Evolutionary conservation across 176 grass and related monocot genomes (phyloP).

Genomic region (Avena atlantica): DNA sequence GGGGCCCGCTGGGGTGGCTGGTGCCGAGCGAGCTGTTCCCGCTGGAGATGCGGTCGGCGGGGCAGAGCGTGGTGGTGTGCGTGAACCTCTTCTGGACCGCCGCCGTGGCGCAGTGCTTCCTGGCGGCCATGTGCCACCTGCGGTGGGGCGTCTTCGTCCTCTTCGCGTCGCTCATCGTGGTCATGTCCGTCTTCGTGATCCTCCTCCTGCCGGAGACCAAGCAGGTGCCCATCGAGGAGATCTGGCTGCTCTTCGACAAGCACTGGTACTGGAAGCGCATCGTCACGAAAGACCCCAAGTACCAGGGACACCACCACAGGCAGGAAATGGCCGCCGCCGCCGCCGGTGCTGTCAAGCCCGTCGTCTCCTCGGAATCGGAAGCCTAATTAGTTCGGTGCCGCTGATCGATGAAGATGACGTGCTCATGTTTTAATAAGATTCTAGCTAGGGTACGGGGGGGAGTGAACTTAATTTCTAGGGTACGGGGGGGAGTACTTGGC

Average conservation of each 20-base stretch:
- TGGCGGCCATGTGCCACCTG: constrained; percentile 89
- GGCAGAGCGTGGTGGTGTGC: constrained; percentile 95
- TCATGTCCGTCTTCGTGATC: constrained; percentile 88
- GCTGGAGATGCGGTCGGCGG: constrained; percentile 87
- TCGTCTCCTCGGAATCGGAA: neutral
- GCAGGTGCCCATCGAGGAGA: constrained; percentile 98
- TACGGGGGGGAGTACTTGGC: neutral
- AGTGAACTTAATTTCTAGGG: neutral
- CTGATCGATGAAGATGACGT: neutral
- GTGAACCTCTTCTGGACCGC: constrained; percentile 99
- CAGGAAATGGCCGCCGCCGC: constrained; percentile 5
- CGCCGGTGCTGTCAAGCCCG: constrained; percentile 1
- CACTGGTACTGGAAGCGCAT: constrained; percentile 97
- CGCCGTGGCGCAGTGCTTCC: constrained; percentile 94
- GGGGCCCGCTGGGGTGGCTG: constrained; percentile 96
- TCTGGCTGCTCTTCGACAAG: constrained; percentile 84
- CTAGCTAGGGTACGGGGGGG: neutral
- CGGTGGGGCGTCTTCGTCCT: constrained; percentile 88
- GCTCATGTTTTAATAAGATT: constrained; percentile 32
- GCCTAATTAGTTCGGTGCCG: neutral
- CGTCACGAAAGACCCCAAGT: constrained; percentile 62
- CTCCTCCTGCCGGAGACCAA: constrained; percentile 96
- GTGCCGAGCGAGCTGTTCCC: constrained; percentile 96
- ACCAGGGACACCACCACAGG: constrained; percentile 36
- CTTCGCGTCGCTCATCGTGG: constrained; percentile 77